Conservation (phyloP, 805 yeast species). For the Metschnikowia proteae region DNA sequence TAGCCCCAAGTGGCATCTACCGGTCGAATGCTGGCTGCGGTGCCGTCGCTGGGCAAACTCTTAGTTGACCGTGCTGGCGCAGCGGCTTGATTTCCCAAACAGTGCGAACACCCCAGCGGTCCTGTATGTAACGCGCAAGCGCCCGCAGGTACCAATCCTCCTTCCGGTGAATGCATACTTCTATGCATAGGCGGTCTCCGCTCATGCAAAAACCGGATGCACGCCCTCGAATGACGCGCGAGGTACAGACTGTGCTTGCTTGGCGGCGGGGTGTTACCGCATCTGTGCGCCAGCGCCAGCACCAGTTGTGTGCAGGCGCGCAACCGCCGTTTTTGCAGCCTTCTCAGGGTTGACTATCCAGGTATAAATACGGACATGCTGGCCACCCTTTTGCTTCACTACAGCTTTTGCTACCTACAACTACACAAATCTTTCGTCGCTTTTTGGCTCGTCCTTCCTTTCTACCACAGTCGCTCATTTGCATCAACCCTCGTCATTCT, state of each 20-base stretch:
- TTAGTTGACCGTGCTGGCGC: not conserved
- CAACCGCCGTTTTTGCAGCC: slow-evolving; percentile 5
- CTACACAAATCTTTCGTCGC: not conserved
- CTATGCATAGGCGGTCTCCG: not conserved
- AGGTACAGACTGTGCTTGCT: not conserved
- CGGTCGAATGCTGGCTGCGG: not conserved
- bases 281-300: slow-evolving; percentile 1
- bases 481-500: slow-evolving; percentile 14
- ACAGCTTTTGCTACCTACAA: too few relatives aligned
- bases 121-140: not conserved
- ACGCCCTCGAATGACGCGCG: too few relatives aligned
- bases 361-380: not conserved
- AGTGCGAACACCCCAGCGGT: slow-evolving; percentile 2
- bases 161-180: not conserved
- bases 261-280: not conserved
- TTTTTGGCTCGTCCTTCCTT: not conserved
- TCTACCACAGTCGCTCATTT: slow-evolving; percentile 14
- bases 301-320: slow-evolving; percentile 1
- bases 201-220: not conserved
- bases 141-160: not conserved
- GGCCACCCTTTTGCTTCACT: not conserved
- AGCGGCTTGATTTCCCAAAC: slow-evolving; percentile 1
- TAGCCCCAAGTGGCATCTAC: not conserved
- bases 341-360: not conserved
- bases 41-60: not conserved